These are phyloP conservation scores for Metschnikowia borealis DNA, from an alignment of 805 yeast species.

Conservation along the genomic window DNA sequence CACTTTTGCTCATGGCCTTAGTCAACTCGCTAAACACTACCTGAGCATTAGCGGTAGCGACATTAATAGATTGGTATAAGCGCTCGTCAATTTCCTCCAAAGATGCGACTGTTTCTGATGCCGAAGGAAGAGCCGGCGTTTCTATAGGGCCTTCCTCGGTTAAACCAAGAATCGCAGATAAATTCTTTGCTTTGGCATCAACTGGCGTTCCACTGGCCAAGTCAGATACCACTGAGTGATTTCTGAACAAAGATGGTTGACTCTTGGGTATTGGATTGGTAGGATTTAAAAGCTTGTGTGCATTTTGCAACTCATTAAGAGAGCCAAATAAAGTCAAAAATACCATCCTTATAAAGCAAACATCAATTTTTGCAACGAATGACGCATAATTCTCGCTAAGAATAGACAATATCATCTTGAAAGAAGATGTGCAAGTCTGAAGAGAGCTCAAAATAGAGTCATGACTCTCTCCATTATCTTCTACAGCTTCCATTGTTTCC, in stretches of 20 bases:
- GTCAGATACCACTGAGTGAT: constrained; percentile 4
- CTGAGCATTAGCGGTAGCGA: constrained; percentile 66
- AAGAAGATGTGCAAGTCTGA: constrained; percentile 39
- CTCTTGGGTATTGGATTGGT: background rate
- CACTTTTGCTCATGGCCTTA: constrained; percentile 61
- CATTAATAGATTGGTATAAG: constrained; percentile 57
- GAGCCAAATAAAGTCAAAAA: constrained; percentile 46
- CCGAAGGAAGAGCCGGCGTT: constrained; percentile 9
- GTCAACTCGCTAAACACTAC: constrained; percentile 75
- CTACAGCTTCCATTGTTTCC: constrained; percentile 49
- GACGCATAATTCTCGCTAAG: constrained; percentile 45
- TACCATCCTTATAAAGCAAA: constrained; percentile 47
- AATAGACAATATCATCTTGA: constrained; percentile 47
- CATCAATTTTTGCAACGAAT: constrained; percentile 56
- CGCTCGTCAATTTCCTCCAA: constrained; percentile 57
- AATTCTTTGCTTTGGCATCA: constrained; percentile 8
- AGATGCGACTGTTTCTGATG: constrained; percentile 12
- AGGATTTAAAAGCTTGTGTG: constrained; percentile 44
- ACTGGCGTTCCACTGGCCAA: background rate
- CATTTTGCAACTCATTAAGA: constrained; percentile 63
- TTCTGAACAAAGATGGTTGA: constrained; percentile 1
- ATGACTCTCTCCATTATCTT: constrained; percentile 29
- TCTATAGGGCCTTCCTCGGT: constrained; percentile 8
- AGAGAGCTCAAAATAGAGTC: constrained; percentile 30
- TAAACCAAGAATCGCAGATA: constrained; percentile 6